Percentiles rank a stretch among this genome's conserved stretches.
Conservation (phyloP, 306 rosid genomes). For the Quercus engelmannii region DNA sequence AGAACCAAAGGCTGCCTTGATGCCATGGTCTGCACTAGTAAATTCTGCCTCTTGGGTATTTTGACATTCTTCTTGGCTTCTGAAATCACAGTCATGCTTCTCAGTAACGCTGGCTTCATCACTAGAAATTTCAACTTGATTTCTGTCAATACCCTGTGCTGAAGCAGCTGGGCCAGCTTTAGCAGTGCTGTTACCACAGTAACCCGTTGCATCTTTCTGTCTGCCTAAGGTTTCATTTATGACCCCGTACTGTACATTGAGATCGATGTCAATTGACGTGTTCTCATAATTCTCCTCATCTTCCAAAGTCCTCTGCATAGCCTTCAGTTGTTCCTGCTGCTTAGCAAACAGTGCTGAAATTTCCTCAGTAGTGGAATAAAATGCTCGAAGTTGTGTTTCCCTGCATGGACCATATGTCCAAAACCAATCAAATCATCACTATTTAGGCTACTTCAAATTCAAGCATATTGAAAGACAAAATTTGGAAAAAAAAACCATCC, state of each 20-base stretch:
- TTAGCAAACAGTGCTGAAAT: conserved; percentile 69
- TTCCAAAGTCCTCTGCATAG: conserved; percentile 90
- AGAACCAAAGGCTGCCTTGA: conserved; percentile 71
- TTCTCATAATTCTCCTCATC: conserved; percentile 90
- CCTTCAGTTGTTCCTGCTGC: conserved; percentile 90
- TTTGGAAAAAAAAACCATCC: conserved; percentile 13
- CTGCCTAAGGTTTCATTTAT: conserved; percentile 31
- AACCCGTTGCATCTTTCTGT: conserved; percentile 34
- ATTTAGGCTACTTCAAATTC: not conserved
- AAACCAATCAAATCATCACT: not conserved
- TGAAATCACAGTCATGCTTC: conserved; percentile 73
- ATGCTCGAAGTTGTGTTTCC: conserved; percentile 87
- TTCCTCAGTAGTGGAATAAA: conserved; percentile 96
- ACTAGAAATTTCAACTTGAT: conserved; percentile 58
- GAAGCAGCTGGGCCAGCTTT: conserved; percentile 54
- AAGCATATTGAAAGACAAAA: conserved; percentile 1
- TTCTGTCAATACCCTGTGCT: conserved; percentile 39
- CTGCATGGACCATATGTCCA: conserved; percentile 37
- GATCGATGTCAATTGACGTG: conserved; percentile 66
- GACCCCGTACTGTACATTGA: conserved; percentile 30
- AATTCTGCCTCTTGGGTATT: conserved; percentile 80
- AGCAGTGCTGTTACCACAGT: conserved; percentile 34
- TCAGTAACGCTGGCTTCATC: conserved; percentile 71
- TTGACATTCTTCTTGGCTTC: conserved; percentile 64
- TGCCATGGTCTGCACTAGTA: conserved; percentile 58